phyloP scores from a whole-genome alignment of 805 yeast genomes.

The Yarrowia porcina region DNA sequence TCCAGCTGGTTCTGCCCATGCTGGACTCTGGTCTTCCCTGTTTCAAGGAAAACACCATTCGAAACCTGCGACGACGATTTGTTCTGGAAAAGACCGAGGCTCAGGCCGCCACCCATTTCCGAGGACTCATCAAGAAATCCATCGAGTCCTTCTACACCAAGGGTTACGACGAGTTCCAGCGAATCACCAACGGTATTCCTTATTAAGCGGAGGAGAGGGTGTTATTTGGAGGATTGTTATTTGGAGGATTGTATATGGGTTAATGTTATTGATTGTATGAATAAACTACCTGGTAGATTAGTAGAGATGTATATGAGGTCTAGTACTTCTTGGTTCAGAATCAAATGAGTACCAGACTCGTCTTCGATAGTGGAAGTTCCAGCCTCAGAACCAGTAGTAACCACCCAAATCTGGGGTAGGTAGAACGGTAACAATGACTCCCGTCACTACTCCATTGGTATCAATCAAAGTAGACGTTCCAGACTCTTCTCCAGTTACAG shows the following conservation, averaged over 20 bases:
- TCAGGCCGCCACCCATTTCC: constrained; percentile 79
- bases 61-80: constrained; percentile 71
- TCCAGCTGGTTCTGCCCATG: constrained; percentile 88
- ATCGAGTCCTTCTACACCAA: constrained; percentile 86
- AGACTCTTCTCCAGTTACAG: too few relatives aligned
- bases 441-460: too few relatives aligned
- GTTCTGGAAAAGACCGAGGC: constrained; percentile 75
- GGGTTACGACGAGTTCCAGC: constrained; percentile 97
- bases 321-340: too few relatives aligned
- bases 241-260: constrained; percentile 11
- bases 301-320: too few relatives aligned
- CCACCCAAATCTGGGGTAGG: too few relatives aligned
- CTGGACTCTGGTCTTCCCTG: constrained; percentile 93
- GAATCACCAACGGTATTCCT: constrained; percentile 95
- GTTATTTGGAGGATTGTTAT: too few relatives aligned
- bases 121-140: constrained; percentile 70
- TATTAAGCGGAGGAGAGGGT: constrained; percentile 57
- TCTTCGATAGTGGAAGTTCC: too few relatives aligned
- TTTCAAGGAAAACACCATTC: constrained; percentile 78
- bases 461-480: too few relatives aligned
- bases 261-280: not conserved
- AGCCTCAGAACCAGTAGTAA: too few relatives aligned
- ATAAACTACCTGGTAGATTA: too few relatives aligned
- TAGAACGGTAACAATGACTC: too few relatives aligned
- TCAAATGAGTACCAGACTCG: too few relatives aligned